Conservation (phyloP, 2,329 filamentous ascomycete genomes). For the Cladosporium sp. region DNA sequence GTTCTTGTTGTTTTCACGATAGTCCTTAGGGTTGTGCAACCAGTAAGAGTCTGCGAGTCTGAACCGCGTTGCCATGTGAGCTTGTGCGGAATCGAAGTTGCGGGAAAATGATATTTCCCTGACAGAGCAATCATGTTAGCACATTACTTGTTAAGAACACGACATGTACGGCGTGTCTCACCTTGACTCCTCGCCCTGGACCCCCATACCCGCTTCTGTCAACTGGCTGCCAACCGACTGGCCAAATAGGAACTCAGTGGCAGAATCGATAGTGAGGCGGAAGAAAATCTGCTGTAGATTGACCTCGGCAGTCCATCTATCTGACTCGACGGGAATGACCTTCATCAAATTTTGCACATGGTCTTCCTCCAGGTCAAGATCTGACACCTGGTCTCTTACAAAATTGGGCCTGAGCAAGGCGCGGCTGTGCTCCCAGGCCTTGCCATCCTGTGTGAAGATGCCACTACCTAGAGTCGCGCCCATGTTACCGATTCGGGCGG, state of each 20-base stretch:
- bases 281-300: slow-evolving; percentile 47
- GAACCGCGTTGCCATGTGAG: slow-evolving; percentile 38
- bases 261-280: slow-evolving; percentile 51
- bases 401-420: slow-evolving; percentile 42
- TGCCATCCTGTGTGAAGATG: slow-evolving; percentile 34
- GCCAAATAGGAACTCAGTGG: slow-evolving; percentile 52
- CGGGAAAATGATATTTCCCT: slow-evolving; percentile 42
- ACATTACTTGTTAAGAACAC: slow-evolving; percentile 6
- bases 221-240: slow-evolving; percentile 42
- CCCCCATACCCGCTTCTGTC: slow-evolving; percentile 32
- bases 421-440: slow-evolving; percentile 39
- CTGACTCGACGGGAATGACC: slow-evolving; percentile 30
- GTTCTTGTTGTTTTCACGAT: slow-evolving; percentile 41
- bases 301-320: slow-evolving; percentile 35
- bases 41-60: slow-evolving; percentile 41
- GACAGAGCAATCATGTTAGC: slow-evolving; percentile 25
- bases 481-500: slow-evolving; percentile 32
- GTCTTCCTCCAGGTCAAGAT: slow-evolving; percentile 38
- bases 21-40: slow-evolving; percentile 40
- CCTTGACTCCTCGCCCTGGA: slow-evolving; percentile 22
- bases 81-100: slow-evolving; percentile 46
- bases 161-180: slow-evolving; percentile 1
- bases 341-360: slow-evolving; percentile 39
- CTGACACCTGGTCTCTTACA: slow-evolving; percentile 39
- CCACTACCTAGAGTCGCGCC: slow-evolving; percentile 34